A percentile compares a stretch with the other conserved stretches of the same genome.
These are phyloP conservation scores for Climacium dendroides DNA, from an alignment of 225 moss, liverwort and hornwort species.

Conservation along the genomic window DNA sequence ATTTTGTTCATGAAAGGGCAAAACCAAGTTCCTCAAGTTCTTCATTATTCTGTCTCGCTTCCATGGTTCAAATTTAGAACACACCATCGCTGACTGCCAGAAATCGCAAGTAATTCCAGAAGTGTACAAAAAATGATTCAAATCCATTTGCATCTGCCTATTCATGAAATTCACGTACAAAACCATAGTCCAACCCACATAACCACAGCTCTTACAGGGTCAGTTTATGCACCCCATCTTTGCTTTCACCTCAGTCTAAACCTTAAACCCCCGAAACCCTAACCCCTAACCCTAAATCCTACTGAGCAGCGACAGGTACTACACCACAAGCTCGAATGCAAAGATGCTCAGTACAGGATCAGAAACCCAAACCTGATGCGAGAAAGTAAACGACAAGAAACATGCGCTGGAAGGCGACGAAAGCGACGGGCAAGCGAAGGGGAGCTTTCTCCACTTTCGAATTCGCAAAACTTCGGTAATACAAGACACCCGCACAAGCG, in stretches of 20 bases:
- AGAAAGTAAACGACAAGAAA: slow-evolving; percentile 26
- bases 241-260: not conserved
- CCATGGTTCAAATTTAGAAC: not conserved
- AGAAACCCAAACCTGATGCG: slow-evolving; percentile 16
- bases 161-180: not conserved
- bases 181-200: not conserved
- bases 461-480: not conserved
- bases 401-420: slow-evolving; percentile 20
- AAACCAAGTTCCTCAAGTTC: not conserved
- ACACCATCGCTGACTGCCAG: not conserved
- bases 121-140: not conserved
- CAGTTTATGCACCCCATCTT: not conserved
- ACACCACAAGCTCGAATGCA: too few species aligned
- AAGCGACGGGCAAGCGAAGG: slow-evolving; percentile 11
- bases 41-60: not conserved
- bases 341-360: not conserved
- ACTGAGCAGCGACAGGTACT: not conserved
- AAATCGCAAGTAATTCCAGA: not conserved
- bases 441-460: slow-evolving; percentile 1
- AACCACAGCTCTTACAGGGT: not conserved
- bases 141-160: not conserved
- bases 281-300: not conserved
- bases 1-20: not conserved
- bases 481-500: slow-evolving; percentile 9
- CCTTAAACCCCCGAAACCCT: not conserved